A percentile compares a stretch with the other conserved stretches of the same genome.
phyloP scores from a whole-genome alignment of 192 early-diverging fungal species.

The Obelidium mucronatum region DNA sequence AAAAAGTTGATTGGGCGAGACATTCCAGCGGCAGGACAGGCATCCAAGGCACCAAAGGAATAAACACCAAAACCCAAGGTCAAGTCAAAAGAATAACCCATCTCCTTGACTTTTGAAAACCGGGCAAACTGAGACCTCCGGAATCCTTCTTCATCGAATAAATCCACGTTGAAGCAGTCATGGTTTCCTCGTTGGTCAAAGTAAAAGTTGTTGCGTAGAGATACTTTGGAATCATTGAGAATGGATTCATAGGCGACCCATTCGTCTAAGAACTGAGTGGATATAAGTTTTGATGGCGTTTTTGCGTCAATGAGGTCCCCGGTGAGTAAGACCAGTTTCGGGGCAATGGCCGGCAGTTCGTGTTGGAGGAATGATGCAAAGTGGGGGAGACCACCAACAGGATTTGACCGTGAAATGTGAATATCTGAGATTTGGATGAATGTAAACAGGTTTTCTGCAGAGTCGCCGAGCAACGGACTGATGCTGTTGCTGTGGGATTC shows the following conservation, averaged over 20 bases:
- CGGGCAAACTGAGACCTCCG: too few relatives aligned
- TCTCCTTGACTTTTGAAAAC: constrained; percentile 5
- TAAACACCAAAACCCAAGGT: constrained; percentile 77
- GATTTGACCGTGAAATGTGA: constrained; percentile 79
- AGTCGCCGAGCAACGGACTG: too few relatives aligned
- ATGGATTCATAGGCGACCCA: constrained; percentile 75
- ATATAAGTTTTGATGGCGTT: constrained; percentile 65
- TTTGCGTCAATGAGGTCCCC: constrained; percentile 94
- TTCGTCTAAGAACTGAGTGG: constrained; percentile 81
- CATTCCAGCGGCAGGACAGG: constrained; percentile 63
- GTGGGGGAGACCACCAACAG: constrained; percentile 73
- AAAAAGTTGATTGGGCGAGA: constrained; percentile 91
- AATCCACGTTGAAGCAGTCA: constrained; percentile 81
- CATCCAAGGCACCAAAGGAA: constrained; percentile 81
- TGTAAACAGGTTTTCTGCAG: constrained; percentile 10
- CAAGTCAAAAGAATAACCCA: constrained; percentile 34
- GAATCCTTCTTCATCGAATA: constrained; percentile 9
- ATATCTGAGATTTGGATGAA: constrained; percentile 77
- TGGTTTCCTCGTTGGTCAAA: constrained; percentile 94
- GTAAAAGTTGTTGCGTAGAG: constrained; percentile 64
- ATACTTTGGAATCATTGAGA: constrained; percentile 60
- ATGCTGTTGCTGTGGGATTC: background rate
- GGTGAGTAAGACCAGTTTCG: constrained; percentile 80
- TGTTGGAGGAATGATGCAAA: constrained; percentile 51
- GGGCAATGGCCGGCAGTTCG: constrained; percentile 78